phyloP scores from a whole-genome alignment of 176 grass and related monocot genomes.

The Paspalum notatum region DNA sequence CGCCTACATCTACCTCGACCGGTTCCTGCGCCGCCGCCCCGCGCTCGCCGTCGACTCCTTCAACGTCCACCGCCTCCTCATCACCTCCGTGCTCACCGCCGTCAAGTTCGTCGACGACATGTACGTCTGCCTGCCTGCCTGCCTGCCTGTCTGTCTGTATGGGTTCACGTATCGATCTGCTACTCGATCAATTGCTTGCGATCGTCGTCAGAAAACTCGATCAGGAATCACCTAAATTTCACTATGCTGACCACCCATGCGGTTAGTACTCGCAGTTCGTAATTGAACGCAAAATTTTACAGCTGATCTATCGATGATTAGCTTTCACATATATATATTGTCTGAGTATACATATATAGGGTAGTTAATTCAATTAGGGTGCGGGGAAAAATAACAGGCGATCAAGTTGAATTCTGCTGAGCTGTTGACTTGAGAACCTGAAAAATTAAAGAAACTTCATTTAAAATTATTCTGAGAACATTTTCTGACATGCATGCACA shows the following conservation, averaged over 20 bases:
- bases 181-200: too few relatives aligned
- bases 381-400: not conserved
- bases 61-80: conserved; percentile 96
- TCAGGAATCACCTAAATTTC: not conserved
- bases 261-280: too few relatives aligned
- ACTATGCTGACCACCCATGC: not conserved
- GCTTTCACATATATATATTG: too few relatives aligned
- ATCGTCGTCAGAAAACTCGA: not conserved
- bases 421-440: not conserved
- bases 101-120: conserved; percentile 99
- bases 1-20: conserved; percentile 96
- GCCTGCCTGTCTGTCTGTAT: not conserved
- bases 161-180: too few relatives aligned
- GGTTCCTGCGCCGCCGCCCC: conserved; percentile 72
- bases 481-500: not conserved
- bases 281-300: too few relatives aligned
- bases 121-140: conserved; percentile 32
- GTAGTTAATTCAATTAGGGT: too few relatives aligned
- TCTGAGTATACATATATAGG: too few relatives aligned
- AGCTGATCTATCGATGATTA: too few relatives aligned
- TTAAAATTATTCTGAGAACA: not conserved
- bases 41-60: conserved; percentile 84
- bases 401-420: conserved; percentile 23
- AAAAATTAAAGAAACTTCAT: not conserved
- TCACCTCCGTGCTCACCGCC: conserved; percentile 91